Evolutionary conservation across 1,139 yeast species (phyloP), one percentile per base, ranked within the genome.

Genomic region (Lodderomyces pseudojiufengensis): DNA sequence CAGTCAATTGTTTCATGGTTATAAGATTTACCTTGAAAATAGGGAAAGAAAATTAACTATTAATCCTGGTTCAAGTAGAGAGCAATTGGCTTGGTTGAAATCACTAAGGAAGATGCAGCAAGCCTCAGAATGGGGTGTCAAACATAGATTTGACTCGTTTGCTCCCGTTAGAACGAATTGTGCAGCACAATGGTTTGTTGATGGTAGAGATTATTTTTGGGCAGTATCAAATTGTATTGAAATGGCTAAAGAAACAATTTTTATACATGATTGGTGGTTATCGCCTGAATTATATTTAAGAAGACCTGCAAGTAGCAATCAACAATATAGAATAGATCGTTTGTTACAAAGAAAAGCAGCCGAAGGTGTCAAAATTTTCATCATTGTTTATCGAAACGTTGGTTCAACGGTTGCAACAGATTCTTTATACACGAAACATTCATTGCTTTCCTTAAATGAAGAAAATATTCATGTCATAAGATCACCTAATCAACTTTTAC

Each of bases 261-360:
- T 82, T 55, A 87, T 94, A 37, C 97, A 92, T 55, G 99, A 92
- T 55, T 94, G 99, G 99, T 94, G 98, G 98, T 66, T 94, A 23
- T 78, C 94, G 9, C 99, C 99, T 0, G 98, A 94, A 56, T 57
- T 92, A 9, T 92, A 94, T 51, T 65, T 94, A 62, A 76, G 98
- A 45, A 71, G 99, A 36, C 98, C 98, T 0, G 92, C 96, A 0
- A 84, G 86, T 57, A 96, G 96, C 10, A 90, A 92, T 50, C 97
- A 94, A 56, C 85, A 86, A 47, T 92, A 90, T 82, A 76, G 99
- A 55, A 64, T 94, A 33, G 99, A 94, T 59, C 73, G 98, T 52
- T 61, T 94, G 3, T 66, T 94, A 47, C 87, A 86, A 55, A 71
- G 95, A 43, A 88, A 88, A 49, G 99, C 99, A 0, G 85, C 83